Base-by-base conservation (phyloP, 257 asterid genomes). In the Striga asiatica region DNA sequence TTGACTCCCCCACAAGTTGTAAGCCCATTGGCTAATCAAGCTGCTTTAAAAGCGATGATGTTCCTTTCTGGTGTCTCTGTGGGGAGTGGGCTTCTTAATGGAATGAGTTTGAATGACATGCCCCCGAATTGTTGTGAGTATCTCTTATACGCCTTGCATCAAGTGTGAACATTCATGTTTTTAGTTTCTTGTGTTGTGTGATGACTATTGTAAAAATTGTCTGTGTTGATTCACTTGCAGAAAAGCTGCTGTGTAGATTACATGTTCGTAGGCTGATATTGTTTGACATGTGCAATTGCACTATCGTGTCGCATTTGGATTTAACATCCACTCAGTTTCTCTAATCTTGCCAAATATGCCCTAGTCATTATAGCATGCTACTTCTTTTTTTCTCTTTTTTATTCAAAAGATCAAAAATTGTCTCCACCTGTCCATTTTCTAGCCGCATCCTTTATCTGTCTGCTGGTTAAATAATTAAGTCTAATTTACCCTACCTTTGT, bases 21-120 rank as follows among this genome's bases (percentile, higher is more conserved):
- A 51, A 77, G 86, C 76, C 69, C 86, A 61, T 69, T 82, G 78
- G 97, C 99, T 43, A 92, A 84, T 78, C 97, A 88, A 78, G 97
- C 97, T 49, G 95, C 95, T 55, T 88, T 86, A 27, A 88, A 84
- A 75, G 97, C 97, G 51, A 78, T 82, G 94, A 61, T 88, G 93
- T 76, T 82, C 61, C 86, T 84, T 76, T 81, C 97, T 53, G 96
- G 95, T 69, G 31, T 77, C 55, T 57, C 89, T 61, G 83, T 77
- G 62, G 76, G 88, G 60, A 74, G 77, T 79, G 95, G 93, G 66
- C 81, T 77, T 69, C 82, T 84, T 65, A 94, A 81, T 75, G 84
- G 86, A 71, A 64, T 88, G 78, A 81, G 83, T 81, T 77, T 82
- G 75, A 88, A 80, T 62, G 99, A 88, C 60, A 54, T 88, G 79